Conservation (phyloP, 2,329 filamentous ascomycete genomes). For the Penicillium sp. region DNA sequence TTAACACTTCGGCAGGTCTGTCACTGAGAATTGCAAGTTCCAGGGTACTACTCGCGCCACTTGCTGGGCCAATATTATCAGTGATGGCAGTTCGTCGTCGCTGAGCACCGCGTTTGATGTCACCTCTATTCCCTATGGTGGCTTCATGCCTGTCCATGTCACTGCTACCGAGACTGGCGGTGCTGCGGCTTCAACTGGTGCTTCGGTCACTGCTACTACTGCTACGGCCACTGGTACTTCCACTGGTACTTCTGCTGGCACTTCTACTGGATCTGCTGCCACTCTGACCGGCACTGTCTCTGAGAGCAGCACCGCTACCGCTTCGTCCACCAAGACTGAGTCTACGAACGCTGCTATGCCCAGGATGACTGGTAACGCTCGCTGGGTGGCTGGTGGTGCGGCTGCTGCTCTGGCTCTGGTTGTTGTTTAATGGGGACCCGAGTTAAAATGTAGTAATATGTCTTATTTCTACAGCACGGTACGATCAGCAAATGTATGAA, state of each 20-base stretch:
- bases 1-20: background rate
- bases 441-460: background rate
- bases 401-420: conserved; percentile 13
- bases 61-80: background rate
- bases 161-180: conserved; percentile 3
- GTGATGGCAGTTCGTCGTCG: background rate
- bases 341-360: conserved; percentile 17
- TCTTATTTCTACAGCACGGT: background rate
- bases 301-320: background rate
- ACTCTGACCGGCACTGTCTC: conserved; percentile 1
- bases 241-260: background rate
- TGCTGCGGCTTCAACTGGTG: conserved; percentile 6
- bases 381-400: conserved; percentile 17
- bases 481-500: background rate
- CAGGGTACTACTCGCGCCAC: conserved; percentile 1
- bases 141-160: conserved; percentile 4
- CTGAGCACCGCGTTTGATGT: background rate
- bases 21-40: conserved; percentile 2
- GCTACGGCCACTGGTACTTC: background rate
- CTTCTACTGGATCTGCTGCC: background rate
- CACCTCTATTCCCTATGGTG: conserved; percentile 1
- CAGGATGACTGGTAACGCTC: conserved; percentile 11
- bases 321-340: conserved; percentile 4
- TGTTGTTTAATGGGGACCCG: background rate
- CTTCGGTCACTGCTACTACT: conserved; percentile 1